These are phyloP conservation scores for Suillus cothurnatus DNA, from an alignment of 768 basidiomycete genomes.

Conservation along the genomic window DNA sequence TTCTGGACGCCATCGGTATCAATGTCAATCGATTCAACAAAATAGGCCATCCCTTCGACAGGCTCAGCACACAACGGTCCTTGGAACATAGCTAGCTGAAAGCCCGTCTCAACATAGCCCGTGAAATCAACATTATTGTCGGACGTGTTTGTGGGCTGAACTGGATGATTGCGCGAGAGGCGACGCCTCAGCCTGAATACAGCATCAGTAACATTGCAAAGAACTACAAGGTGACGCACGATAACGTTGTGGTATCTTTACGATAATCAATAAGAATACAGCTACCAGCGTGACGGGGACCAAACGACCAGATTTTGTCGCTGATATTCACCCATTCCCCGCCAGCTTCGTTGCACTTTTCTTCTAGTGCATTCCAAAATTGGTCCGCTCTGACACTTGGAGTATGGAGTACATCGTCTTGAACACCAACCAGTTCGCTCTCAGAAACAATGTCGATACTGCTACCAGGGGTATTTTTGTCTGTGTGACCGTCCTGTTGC, in stretches of 20 bases:
- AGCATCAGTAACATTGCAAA: constrained; percentile 10
- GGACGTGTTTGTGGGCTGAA: constrained; percentile 35
- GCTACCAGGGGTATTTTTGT: constrained; percentile 26
- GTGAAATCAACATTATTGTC: constrained; percentile 63
- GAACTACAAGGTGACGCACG: constrained; percentile 47
- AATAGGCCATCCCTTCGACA: constrained; percentile 89
- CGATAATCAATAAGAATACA: constrained; percentile 84
- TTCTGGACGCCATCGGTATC: constrained; percentile 59
- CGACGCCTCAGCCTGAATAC: constrained; percentile 52
- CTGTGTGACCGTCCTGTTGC: constrained; percentile 48
- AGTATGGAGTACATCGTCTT: constrained; percentile 61
- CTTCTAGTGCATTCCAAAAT: constrained; percentile 76
- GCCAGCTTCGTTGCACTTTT: constrained; percentile 65
- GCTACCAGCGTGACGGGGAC: constrained; percentile 83
- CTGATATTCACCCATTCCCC: constrained; percentile 76
- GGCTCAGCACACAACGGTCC: constrained; percentile 96
- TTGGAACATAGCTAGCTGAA: constrained; percentile 92
- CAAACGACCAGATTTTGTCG: constrained; percentile 87
- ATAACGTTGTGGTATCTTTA: constrained; percentile 45
- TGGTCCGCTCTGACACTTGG: constrained; percentile 70
- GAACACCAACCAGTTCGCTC: constrained; percentile 43
- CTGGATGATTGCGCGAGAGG: constrained; percentile 40
- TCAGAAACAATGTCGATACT: constrained; percentile 26
- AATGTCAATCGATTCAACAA: constrained; percentile 76
- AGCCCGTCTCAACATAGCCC: constrained; percentile 86